Base-by-base conservation (phyloP, 2,329 filamentous ascomycete genomes). In the Trichophyton equinum region DNA sequence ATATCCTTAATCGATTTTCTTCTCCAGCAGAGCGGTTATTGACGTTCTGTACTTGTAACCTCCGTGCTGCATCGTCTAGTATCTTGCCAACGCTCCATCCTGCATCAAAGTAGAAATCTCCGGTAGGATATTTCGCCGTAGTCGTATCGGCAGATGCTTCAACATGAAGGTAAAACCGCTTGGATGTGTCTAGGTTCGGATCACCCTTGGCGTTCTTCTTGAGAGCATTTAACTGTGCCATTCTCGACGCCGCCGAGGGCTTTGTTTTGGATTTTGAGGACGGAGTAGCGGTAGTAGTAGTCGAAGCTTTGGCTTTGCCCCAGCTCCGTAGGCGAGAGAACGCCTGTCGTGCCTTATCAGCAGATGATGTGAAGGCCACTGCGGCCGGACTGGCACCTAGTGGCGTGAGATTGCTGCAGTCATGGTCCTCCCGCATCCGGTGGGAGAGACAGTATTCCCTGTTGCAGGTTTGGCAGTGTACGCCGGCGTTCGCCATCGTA, bases 121-220 rank as follows among this genome's bases (percentile, higher is more conserved):
- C 88, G 68, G 84, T 87, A 3, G 91, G 91, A 49, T 88, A 85
- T 73, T 95, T 95, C 5, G 88, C 84, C 59, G 85, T 88, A 1
- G 91, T 86, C 0, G 90, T 95, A 68, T 89, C 88, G 8, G 89
- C 88, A 68, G 91, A 90, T 0, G 92, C 94, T 71, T 97, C 92
- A 18, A 96, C 89, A 70, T 88, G 86, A 0, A 99, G 70, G 70
- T 97, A 97, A 1, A 99, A 76, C n/a, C 94, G 79, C 77, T 95
- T 95, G 65, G 96, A 90, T 0, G 79, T 73, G 0, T 90, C 79
- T 0, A 96, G 74, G 68, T 90, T 92, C 8, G 85, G 84, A 65
- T 97, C 92, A 0, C 95, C 95, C 76, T 96, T 96, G 1, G 94
- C 92, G 0, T 82, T 85, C 71, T 87, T 87, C 77, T 96, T 96